Conservation (phyloP, 2,329 filamentous ascomycete genomes). For the Colletotrichum lupini region DNA sequence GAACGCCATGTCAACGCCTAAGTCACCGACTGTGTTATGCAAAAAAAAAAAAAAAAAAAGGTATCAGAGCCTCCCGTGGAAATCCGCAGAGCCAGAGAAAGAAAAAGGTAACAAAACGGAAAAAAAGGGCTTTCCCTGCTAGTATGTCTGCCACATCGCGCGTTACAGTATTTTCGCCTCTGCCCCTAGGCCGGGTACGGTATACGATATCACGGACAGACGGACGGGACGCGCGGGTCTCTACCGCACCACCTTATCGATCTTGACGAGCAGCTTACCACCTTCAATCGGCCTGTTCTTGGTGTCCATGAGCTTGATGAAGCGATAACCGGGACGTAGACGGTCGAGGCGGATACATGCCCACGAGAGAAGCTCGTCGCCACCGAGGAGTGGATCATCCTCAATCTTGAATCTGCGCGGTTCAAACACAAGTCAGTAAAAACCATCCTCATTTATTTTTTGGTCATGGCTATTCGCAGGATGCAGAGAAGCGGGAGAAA, state of each 20-base stretch:
- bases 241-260: conserved; percentile 58
- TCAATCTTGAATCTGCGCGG: conserved; percentile 64
- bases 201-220: not conserved
- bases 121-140: not conserved
- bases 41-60: not conserved
- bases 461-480: conserved; percentile 2
- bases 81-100: not conserved
- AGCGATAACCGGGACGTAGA: conserved; percentile 65
- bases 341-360: conserved; percentile 70
- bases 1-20: not conserved
- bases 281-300: conserved; percentile 56
- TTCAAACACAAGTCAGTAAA: conserved; percentile 10
- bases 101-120: not conserved
- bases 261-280: conserved; percentile 62
- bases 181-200: conserved; percentile 10
- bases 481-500: not conserved
- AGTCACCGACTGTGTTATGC: no score
- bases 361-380: conserved; percentile 60
- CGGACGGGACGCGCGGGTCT: no score
- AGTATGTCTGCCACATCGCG: not conserved
- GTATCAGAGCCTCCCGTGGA: not conserved
- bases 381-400: conserved; percentile 55
- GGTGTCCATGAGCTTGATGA: conserved; percentile 61
- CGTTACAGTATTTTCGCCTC: not conserved
- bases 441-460: not conserved